phyloP scores from a whole-genome alignment of 495 filamentous ascomycete species.

The Tuber magnatum region DNA sequence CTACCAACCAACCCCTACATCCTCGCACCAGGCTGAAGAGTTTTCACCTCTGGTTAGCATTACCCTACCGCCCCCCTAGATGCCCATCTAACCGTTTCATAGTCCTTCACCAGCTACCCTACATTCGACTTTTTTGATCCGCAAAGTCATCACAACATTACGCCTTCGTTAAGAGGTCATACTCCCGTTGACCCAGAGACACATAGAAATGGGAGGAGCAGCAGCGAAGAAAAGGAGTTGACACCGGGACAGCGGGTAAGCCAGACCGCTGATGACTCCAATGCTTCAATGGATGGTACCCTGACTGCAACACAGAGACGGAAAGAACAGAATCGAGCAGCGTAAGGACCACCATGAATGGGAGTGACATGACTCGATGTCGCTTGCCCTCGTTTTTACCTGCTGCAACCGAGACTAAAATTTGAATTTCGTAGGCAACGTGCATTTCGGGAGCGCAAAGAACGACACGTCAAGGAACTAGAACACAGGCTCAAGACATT shows the following conservation, averaged over 20 bases:
- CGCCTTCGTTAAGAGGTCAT: conserved; percentile 27
- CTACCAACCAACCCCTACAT: conserved; percentile 31
- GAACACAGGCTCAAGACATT: conserved; percentile 75
- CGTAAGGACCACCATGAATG: conserved; percentile 55
- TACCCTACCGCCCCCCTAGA: background rate
- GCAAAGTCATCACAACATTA: conserved; percentile 27
- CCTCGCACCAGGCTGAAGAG: conserved; percentile 30
- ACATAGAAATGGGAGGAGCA: conserved; percentile 34
- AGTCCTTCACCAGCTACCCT: conserved; percentile 28
- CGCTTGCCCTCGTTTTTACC: conserved; percentile 1
- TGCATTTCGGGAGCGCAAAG: conserved; percentile 94
- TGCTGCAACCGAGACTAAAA: conserved; percentile 22
- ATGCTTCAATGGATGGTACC: conserved; percentile 27
- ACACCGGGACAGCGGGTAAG: conserved; percentile 39
- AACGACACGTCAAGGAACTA: conserved; percentile 84
- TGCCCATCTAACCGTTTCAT: background rate
- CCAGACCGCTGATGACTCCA: conserved; percentile 45
- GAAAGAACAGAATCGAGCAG: conserved; percentile 93
- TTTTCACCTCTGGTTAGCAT: conserved; percentile 33
- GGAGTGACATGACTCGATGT: conserved; percentile 7
- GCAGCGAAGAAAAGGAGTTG: conserved; percentile 41
- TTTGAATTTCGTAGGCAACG: conserved; percentile 59
- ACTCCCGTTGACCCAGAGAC: conserved; percentile 31
- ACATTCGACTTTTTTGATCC: conserved; percentile 25
- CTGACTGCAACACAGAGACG: conserved; percentile 48